phyloP scores from a whole-genome alignment of 352 stramenopile genomes.

The Blastocystis sp. region DNA sequence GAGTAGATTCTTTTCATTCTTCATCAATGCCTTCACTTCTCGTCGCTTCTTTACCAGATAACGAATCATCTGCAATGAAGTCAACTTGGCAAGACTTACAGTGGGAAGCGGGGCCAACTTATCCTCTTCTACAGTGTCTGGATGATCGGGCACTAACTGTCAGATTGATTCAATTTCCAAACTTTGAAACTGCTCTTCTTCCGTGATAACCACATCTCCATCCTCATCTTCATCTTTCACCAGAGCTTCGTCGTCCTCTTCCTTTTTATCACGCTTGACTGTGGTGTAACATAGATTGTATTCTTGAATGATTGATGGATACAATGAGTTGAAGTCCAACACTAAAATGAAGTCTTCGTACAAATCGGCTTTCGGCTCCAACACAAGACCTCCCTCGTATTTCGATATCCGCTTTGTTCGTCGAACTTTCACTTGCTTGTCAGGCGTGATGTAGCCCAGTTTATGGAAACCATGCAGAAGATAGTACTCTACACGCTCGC shows the following conservation, averaged over 20 bases:
- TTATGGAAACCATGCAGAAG: conserved; percentile 97
- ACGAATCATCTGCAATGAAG: conserved; percentile 8
- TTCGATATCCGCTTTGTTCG: conserved; percentile 63
- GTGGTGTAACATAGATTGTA: conserved; percentile 99
- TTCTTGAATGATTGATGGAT: conserved; percentile 99
- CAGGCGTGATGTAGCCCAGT: conserved; percentile 92
- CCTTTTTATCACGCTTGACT: conserved; percentile 74
- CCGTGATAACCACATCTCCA: conserved; percentile 70
- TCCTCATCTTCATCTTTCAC: conserved; percentile 72
- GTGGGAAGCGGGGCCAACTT: conserved; percentile 57
- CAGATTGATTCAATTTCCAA: background rate
- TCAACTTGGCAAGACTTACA: background rate
- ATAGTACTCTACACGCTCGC: conserved; percentile 96
- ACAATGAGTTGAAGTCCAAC: conserved; percentile 99
- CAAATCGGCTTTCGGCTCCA: conserved; percentile 97
- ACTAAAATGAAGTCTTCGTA: conserved; percentile 99
- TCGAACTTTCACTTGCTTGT: conserved; percentile 70
- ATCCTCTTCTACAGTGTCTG: background rate
- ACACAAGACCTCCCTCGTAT: conserved; percentile 95
- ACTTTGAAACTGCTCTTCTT: too few relatives aligned
- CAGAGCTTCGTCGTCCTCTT: conserved; percentile 69
- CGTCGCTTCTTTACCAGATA: conserved; percentile 88
- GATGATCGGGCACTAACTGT: conserved; percentile 9
- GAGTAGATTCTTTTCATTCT: conserved; percentile 80
- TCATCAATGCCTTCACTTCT: conserved; percentile 92